Evolutionary conservation across 306 rosid genomes (phyloP), one percentile per base, ranked within the genome.

Genomic region (Carpinus fangiana): DNA sequence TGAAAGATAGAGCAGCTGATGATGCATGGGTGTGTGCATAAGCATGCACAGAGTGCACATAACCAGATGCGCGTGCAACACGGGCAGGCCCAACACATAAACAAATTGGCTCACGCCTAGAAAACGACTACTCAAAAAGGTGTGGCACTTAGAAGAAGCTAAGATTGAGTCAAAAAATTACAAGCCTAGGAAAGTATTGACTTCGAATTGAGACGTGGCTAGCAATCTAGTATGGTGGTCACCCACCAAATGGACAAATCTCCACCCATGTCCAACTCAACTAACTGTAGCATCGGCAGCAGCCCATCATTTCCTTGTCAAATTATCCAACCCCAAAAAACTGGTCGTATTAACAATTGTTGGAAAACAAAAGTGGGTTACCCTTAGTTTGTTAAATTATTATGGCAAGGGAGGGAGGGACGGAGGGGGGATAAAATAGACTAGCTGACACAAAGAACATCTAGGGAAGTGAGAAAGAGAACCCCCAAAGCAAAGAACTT

Each of bases 401-500:
- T 51, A 26, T 18, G 16, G 67, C 0, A 75, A 71, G 65, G 2
- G 66, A 70, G 26, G 28, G 54, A 54, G 55, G 26, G 26, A 23
- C 20, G 28, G 54, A 54, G 55, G 26, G 26, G 1, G 26, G 75
- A 89, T 36, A 55, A 61, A 72, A 72, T 66, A 76, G 78, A 23
- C 73, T 46, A 53, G 86, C 75, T 85, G 90, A 87, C 77, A 87
- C 70, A 81, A 71, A 82, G 98, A 93, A 93, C 92, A 90, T 89
- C 82, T 93, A 85, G 99, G 96, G 89, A 92, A 86, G 87, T 81
- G 98, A 76, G 95, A 90, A 94, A 90, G 96, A 41, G 67, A n/a
- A 59, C 16, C 74, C 87, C 72, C 66, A 90, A 89, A 86, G 90
- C 79, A 88, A 77, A 82, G 80, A 79, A 82, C 80, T 61, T 90